These are phyloP conservation scores for Funneliformis caledonium DNA, from an alignment of 371 early-diverging fungal species.

Conservation along the genomic window DNA sequence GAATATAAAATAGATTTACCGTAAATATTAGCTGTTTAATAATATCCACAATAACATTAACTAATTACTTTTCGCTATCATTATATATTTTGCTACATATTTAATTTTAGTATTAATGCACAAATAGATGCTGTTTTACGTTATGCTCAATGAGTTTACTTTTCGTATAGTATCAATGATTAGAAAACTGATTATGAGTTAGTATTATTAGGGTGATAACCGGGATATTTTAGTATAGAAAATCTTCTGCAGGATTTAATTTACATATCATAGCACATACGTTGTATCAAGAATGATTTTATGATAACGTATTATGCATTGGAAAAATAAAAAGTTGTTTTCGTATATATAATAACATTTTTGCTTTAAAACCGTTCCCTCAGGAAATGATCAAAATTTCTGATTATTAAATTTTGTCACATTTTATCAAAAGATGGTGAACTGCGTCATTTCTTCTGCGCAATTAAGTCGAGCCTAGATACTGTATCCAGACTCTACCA, in stretches of 20 bases:
- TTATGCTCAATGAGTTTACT: conserved; percentile 1
- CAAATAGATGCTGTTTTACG: conserved; percentile 5
- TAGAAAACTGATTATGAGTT: conserved; percentile 6
- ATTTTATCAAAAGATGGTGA: no score
- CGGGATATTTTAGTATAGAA: neutral
- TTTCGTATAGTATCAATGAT: neutral
- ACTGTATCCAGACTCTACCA: no score
- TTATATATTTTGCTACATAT: neutral
- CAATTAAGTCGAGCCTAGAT: no score
- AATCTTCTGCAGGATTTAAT: conserved; percentile 18
- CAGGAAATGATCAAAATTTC: no score
- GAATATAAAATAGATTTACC: conserved; percentile 21
- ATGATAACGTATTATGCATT: neutral
- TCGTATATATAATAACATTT: neutral
- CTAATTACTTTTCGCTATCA: neutral
- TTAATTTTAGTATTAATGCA: conserved; percentile 31
- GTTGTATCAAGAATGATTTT: conserved; percentile 11
- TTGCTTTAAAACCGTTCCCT: neutral
- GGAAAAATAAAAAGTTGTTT: neutral
- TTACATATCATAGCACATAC: neutral
- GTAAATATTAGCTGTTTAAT: neutral
- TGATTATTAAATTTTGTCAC: no score
- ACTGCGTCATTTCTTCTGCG: no score
- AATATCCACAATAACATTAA: conserved; percentile 4
- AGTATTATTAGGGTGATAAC: neutral